Evolutionary conservation across 2,329 filamentous ascomycete species (phyloP), one percentile per base, ranked within the genome.

Genomic region (Claviceps citrina): DNA sequence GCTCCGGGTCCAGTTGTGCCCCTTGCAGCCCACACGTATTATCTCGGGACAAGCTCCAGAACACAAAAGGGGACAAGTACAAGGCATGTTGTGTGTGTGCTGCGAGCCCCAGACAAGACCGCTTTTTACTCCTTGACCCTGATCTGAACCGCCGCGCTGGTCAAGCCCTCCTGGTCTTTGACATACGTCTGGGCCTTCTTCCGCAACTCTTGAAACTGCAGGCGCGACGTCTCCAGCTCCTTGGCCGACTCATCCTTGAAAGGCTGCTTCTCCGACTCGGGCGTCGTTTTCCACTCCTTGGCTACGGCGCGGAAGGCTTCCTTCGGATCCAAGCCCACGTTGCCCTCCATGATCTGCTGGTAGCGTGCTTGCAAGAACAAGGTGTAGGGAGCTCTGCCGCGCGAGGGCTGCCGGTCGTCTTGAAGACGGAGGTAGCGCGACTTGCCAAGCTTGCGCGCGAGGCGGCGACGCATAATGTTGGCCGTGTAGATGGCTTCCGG

Each of bases 371-470:
- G 58, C 42, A 59, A 41, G 52, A 56, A 75, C 4, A 56, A 41
- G 7, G 40, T 36, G 46, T 51, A 73, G 20, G 60, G 19, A 10
- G 39, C 49, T 10, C 27, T 0, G 9, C 62, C 49, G 27, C 46
- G 49, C 53, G 63, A 66, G 46, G 71, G 71, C 26, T 58, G 45
- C 31, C 72, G 70, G 3, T 63, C 55, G 49, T 76, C 72, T 2
- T 44, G 46, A 46, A 76, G 15, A 40, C 1, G 15, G 38, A n/a
- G 31, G 25, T 8, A 3, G 18, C 40, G 32, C 46, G 52, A 50
- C 46, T 53, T 50, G 36, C 49, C 44, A 38, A 50, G 50, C 40
- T 62, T 59, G 39, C 52, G 59, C 41, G 54, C 55, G 35, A 76
- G 60, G 20, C 44, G 45, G 7, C 34, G 45, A 41, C 72, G 72